A percentile compares a stretch with the other conserved stretches of the same genome.
Evolutionary conservation across 2,329 filamentous ascomycete species (phyloP).

Genomic region (Colletotrichum musicola): DNA sequence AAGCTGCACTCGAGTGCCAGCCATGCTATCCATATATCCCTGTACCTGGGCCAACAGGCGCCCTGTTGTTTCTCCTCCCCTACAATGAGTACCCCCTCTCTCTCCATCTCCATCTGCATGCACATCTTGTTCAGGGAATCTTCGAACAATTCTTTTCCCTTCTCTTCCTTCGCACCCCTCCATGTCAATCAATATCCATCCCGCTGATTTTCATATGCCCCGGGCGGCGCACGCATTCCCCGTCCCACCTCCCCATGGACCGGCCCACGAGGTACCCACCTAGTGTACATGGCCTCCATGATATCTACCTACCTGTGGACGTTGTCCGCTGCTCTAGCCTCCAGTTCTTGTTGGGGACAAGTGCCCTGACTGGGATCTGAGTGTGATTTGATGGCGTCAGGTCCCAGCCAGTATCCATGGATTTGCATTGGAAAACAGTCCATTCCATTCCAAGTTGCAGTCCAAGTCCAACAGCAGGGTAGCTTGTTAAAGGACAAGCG

Average conservation of each 20-base stretch:
- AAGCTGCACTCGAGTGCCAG: constrained; percentile 13
- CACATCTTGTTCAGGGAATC: constrained; percentile 12
- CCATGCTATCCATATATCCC: neutral
- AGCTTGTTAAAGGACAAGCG: no score
- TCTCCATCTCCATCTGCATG: constrained; percentile 16
- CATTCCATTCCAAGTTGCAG: constrained; percentile 19
- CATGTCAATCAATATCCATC: constrained; percentile 12
- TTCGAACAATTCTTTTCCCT: constrained; percentile 18
- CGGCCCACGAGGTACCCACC: no score
- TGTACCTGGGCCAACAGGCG: neutral
- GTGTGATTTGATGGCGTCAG: constrained; percentile 32
- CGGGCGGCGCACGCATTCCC: constrained; percentile 10
- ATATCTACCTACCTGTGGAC: neutral
- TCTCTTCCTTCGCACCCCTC: neutral
- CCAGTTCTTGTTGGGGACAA: constrained; percentile 15
- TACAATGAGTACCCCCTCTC: neutral
- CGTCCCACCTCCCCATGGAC: constrained; percentile 3
- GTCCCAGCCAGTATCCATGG: constrained; percentile 9
- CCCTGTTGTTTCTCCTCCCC: constrained; percentile 17
- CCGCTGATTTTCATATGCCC: constrained; percentile 23
- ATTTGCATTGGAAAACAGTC: neutral
- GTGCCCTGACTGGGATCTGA: constrained; percentile 20
- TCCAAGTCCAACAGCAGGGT: neutral
- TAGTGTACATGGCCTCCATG: constrained; percentile 1
- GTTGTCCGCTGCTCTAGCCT: constrained; percentile 2